Evolutionary conservation across 257 asterid species (phyloP), one percentile per base, ranked within the genome.

Genomic region (Fraxinus quadrangulata): DNA sequence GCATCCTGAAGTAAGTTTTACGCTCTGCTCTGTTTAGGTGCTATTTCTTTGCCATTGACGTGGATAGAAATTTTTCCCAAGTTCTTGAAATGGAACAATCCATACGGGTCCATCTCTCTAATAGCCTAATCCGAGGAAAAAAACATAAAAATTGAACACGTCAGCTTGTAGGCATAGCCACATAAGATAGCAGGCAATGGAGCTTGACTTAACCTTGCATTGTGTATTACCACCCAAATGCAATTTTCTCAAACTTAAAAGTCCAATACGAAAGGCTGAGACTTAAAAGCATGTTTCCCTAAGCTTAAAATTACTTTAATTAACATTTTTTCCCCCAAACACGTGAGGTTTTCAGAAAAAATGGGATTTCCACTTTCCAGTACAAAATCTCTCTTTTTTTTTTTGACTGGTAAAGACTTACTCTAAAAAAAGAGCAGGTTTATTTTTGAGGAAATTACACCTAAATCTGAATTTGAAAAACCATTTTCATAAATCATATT

Each of bases 61-160:
- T 65, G 83, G 12, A 90, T 81, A 7, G 87, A 56, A 70, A 10
- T 31, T 80, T 81, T 90, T 33, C 96, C 96, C 3, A 85, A 77
- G 85, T 92, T 92, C 82, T 75, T 87, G 81, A 90, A 73, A 72
- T 78, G 90, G 83, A 90, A 90, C 73, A 68, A 61, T 72, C 94
- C 97, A 36, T 65, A 16, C 59, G 2, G 40, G 81, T 84, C 90
- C 91, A 90, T 68, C 82, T 85, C 87, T 74, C 89, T 68, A 21
- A 70, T 77, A 54, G 97, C 97, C 97, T 92, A 80, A 77, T 21
- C 66, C 72, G 71, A 45, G 65, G 51, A 72, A 75, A 39, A 51
- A 56, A 79, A 72, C 40, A 8, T 66, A 63, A 30, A 6, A 3
- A 10, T 72, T 40, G 80, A 71, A 71, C 13, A 8, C n/a, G 54